These are phyloP conservation scores for Xylariaceae sp. DNA, from an alignment of 2,329 filamentous ascomycete genomes.

Conservation along the genomic window DNA sequence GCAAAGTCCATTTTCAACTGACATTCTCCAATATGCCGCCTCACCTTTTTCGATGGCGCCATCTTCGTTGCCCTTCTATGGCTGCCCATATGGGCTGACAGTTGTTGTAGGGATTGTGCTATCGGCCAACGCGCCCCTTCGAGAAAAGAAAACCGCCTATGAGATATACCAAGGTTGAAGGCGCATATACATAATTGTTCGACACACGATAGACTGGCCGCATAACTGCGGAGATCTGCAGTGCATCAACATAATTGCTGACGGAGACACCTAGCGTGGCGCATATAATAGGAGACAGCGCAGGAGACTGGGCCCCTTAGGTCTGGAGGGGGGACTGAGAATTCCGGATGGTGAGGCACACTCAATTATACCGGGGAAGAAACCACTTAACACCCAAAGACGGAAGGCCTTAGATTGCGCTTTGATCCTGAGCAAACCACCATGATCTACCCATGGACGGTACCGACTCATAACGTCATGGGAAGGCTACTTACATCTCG, in stretches of 20 bases:
- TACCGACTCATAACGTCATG: background rate
- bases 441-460: background rate
- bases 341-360: background rate
- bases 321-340: background rate
- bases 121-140: background rate
- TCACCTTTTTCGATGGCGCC: constrained; percentile 18
- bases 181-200: background rate
- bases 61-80: constrained; percentile 27
- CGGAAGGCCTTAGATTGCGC: background rate
- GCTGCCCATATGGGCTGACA: background rate
- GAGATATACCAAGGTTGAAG: background rate
- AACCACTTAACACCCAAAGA: background rate
- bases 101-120: background rate
- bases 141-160: background rate
- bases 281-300: background rate
- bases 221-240: background rate
- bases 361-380: background rate
- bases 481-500: background rate
- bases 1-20: too few relatives aligned
- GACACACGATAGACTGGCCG: background rate
- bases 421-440: background rate
- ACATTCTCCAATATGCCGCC: too few relatives aligned
- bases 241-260: background rate
- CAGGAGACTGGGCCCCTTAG: background rate
- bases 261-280: background rate